phyloP scores from a whole-genome alignment of 164 flowering plant genomes.

The Berberis vulgaris region DNA sequence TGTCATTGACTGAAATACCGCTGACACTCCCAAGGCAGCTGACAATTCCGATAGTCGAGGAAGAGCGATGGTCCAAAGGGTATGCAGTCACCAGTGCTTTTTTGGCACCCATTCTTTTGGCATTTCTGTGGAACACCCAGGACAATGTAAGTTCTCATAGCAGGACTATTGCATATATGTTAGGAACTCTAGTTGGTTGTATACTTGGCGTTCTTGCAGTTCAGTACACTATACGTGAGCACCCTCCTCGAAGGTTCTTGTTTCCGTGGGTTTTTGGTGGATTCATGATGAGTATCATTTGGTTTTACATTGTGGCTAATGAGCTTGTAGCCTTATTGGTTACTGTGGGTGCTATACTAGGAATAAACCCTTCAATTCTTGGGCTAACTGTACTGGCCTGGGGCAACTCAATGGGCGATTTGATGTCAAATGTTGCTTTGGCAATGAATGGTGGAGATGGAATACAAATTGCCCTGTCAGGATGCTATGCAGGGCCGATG shows the following conservation, averaged over 20 bases:
- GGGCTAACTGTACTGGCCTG: slow-evolving; percentile 91
- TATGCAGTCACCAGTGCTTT: slow-evolving; percentile 78
- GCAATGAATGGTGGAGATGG: slow-evolving; percentile 82
- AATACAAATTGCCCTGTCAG: slow-evolving; percentile 85
- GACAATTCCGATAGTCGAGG: slow-evolving; percentile 82
- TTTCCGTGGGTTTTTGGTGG: slow-evolving; percentile 88
- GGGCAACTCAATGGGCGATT: slow-evolving; percentile 97
- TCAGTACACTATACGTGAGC: slow-evolving; percentile 38
- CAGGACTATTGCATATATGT: slow-evolving; percentile 21
- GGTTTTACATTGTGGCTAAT: slow-evolving; percentile 91
- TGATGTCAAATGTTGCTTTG: slow-evolving; percentile 76
- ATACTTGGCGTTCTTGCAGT: slow-evolving; percentile 54
- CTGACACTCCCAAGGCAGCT: slow-evolving; percentile 66
- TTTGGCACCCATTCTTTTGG: slow-evolving; percentile 69
- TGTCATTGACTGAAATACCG: slow-evolving; percentile 55
- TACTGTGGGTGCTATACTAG: slow-evolving; percentile 57
- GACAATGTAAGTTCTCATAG: slow-evolving; percentile 27
- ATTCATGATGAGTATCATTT: slow-evolving; percentile 81
- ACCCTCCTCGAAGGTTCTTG: slow-evolving; percentile 56
- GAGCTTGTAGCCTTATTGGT: slow-evolving; percentile 85
- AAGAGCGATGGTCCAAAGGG: slow-evolving; percentile 67
- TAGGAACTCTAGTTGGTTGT: slow-evolving; percentile 43
- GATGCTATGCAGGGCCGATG: slow-evolving; percentile 98
- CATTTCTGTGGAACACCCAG: slow-evolving; percentile 56
- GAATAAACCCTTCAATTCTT: slow-evolving; percentile 78